phyloP scores from a whole-genome alignment of 2,329 filamentous ascomycete species.

The Scytalidium lignicola region DNA sequence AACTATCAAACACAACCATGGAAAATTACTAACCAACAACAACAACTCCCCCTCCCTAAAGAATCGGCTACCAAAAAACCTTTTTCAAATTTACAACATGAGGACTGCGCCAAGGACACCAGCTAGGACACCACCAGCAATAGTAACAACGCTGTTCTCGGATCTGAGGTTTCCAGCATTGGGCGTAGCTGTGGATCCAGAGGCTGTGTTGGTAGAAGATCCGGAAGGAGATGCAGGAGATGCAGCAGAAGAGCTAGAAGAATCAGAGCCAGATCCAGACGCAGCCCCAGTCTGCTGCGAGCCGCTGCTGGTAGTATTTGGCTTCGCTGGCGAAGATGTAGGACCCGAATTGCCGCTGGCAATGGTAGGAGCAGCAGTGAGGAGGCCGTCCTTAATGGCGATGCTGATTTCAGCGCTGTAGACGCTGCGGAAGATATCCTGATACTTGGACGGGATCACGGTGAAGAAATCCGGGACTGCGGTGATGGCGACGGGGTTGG shows the following conservation, averaged over 20 bases:
- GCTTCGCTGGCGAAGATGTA: no score
- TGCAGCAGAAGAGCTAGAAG: no score
- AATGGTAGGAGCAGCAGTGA: not conserved
- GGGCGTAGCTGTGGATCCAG: not conserved
- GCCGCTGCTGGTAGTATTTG: no score
- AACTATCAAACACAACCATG: no score
- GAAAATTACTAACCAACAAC: no score
- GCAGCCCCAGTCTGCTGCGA: no score
- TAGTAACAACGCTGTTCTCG: not conserved
- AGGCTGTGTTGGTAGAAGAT: no score
- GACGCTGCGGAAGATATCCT: constrained; percentile 4
- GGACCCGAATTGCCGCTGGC: no score
- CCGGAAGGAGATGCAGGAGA: no score
- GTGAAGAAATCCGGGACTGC: constrained; percentile 1
- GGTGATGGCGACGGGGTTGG: not conserved
- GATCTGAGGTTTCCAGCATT: not conserved
- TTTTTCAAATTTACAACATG: not conserved
- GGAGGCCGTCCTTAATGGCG: constrained; percentile 5
- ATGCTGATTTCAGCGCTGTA: constrained; percentile 8
- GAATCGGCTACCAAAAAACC: no score
- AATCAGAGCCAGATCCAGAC: no score
- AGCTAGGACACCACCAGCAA: not conserved
- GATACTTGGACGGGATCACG: constrained; percentile 6
- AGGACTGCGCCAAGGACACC: not conserved
- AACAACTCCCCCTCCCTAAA: no score